These are phyloP conservation scores for Cordyceps militaris DNA, from an alignment of 2,329 filamentous ascomycete genomes.

Conservation along the genomic window DNA sequence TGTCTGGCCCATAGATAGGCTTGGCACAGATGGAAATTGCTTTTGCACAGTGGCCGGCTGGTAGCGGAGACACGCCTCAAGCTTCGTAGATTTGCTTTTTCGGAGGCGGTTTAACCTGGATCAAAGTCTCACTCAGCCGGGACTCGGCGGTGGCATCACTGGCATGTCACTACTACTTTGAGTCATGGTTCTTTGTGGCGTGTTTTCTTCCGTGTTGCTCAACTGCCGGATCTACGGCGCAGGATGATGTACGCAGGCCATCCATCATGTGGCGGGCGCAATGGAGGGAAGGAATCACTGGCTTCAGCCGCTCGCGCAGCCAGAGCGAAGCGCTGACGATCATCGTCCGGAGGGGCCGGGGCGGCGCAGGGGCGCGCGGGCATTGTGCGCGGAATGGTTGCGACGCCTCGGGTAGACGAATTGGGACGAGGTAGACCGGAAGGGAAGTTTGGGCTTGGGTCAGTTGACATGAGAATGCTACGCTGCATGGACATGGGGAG, in stretches of 20 bases:
- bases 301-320: not conserved
- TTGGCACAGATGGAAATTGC: not conserved
- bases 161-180: not conserved
- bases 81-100: constrained; percentile 4
- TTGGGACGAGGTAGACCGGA: not conserved
- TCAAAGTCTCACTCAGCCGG: not conserved
- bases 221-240: constrained; percentile 6
- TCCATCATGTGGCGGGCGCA: not conserved
- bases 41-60: not conserved
- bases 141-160: not conserved
- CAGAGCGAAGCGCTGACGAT: not conserved
- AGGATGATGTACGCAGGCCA: constrained; percentile 2
- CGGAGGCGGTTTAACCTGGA: not conserved
- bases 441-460: not conserved
- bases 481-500: not conserved
- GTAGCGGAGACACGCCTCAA: not conserved
- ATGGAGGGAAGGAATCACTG: not conserved
- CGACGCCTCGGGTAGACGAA: not conserved
- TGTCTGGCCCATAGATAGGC: too few relatives aligned
- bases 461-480: constrained; percentile 3
- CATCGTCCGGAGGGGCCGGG: not conserved
- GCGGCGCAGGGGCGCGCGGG: not conserved
- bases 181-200: not conserved
- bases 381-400: not conserved
- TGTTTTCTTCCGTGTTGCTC: not conserved